These are phyloP conservation scores for Phlebiopsis gigantea DNA, from an alignment of 768 basidiomycete species.

Conservation along the genomic window DNA sequence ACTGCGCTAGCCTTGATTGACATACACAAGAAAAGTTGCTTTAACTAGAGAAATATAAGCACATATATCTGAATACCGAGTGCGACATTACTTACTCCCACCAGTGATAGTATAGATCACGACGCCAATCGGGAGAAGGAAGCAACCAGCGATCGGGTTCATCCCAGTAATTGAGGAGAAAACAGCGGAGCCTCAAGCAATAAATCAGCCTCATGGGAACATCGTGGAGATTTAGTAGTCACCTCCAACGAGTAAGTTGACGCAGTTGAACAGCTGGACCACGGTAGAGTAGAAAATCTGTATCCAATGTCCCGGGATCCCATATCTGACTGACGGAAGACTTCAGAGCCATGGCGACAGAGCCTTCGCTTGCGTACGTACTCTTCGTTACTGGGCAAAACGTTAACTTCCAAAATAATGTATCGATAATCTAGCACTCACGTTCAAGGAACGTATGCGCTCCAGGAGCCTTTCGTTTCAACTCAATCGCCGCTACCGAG, in stretches of 20 bases:
- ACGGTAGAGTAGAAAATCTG: conserved; percentile 13
- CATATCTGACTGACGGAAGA: conserved; percentile 7
- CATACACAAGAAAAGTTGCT: conserved; percentile 9
- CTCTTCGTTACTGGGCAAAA: conserved; percentile 10
- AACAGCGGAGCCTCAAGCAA: conserved; percentile 9
- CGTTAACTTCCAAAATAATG: not conserved
- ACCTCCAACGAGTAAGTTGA: conserved; percentile 13
- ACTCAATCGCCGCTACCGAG: conserved; percentile 12
- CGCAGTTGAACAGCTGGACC: conserved; percentile 14
- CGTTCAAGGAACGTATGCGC: conserved; percentile 14
- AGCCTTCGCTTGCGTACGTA: not conserved
- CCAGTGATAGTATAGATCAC: conserved; percentile 11
- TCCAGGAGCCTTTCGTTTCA: conserved; percentile 13
- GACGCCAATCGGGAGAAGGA: conserved; percentile 13
- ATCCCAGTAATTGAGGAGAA: conserved; percentile 13
- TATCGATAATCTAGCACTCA: not conserved
- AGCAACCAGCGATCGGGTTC: conserved; percentile 11
- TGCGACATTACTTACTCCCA: conserved; percentile 8
- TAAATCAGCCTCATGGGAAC: not conserved
- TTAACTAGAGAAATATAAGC: not conserved
- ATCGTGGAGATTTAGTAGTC: not conserved
- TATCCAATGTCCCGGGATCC: conserved; percentile 12
- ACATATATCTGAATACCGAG: not conserved
- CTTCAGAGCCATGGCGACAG: not conserved
- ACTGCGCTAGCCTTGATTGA: too few species aligned